Base-by-base conservation (phyloP, 805 yeast genomes). In the Wickerhamomyces chaumierensis region DNA sequence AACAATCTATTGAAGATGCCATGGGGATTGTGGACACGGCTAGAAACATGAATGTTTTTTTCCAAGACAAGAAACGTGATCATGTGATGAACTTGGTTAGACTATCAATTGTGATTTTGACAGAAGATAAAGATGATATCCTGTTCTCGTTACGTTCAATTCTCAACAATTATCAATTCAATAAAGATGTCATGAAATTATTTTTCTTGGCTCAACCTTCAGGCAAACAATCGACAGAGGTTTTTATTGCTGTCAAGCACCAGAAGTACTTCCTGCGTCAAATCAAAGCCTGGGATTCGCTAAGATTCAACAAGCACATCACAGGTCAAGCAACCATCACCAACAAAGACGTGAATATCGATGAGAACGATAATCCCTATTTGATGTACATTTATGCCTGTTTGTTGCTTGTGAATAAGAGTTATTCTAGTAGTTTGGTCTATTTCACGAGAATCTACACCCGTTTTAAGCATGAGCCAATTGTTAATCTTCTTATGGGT, bases 191-290 rank as follows among this genome's bases (percentile, higher is more conserved):
- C 0, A 66, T 77, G 43, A 75, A 77, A 42, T 56, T 85, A 18
- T 85, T 86, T 55, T 58, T 81, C 52, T 73, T 81, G 35, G 68
- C 81, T 35, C 74, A 82, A 42, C 62, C 80, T 1, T 68, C 81
- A 0, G 87, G 90, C 0, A 62, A 65, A 21, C 62, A 61, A 5
- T 72, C 82, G 1, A 61, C 73, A 49, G 80, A 75, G 13, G 66
- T 72, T 15, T 75, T 81, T 52, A 78, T 84, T 36, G 78, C 81
- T 36, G 77, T 85, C 28, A 83, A 85, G 44, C 90, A 85, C 52
- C 97, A 90, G 51, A 92, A 92, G 56, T 90, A 78, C 54, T 78
- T 90, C 45, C 62, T 92, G 43, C 75, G 98, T 48, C 96, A 88
- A 49, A 66, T 90, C 46, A 92, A 90, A 54, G 94, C 95, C 0